A percentile compares a stretch with the other conserved stretches of the same genome.
phyloP scores from a whole-genome alignment of 1,284 basidiomycete species.

The Cystobasidium sp. region DNA sequence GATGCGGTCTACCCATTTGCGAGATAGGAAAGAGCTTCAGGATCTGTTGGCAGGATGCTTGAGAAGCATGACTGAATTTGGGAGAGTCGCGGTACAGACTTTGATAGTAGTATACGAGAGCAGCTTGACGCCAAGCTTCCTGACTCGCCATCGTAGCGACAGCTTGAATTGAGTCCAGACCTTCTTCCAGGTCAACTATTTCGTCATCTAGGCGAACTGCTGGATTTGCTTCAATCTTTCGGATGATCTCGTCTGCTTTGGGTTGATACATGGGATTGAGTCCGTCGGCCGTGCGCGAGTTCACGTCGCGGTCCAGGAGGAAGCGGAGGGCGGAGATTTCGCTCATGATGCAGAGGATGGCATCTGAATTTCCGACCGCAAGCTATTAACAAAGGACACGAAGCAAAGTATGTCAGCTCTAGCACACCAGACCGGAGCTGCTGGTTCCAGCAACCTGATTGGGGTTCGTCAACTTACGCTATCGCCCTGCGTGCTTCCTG shows the following conservation, averaged over 20 bases:
- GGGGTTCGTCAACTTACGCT: not conserved
- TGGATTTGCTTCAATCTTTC: slow-evolving; percentile 5
- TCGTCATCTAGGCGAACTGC: slow-evolving; percentile 6
- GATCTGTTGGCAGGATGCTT: slow-evolving; percentile 3
- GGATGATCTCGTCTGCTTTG: slow-evolving; percentile 12
- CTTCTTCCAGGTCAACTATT: slow-evolving; percentile 6
- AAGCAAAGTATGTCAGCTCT: no score
- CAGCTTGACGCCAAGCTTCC: slow-evolving; percentile 26
- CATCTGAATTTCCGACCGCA: slow-evolving; percentile 7
- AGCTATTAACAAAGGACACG: not conserved
- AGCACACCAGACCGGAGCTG: not conserved
- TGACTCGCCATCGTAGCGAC: slow-evolving; percentile 17
- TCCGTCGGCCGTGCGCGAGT: not conserved
- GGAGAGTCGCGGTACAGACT: not conserved
- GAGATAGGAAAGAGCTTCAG: not conserved
- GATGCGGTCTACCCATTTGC: slow-evolving; percentile 1
- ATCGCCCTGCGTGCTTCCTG: not conserved
- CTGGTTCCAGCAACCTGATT: not conserved
- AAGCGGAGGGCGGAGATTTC: slow-evolving; percentile 20
- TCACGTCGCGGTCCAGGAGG: slow-evolving; percentile 20
- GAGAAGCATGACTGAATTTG: not conserved
- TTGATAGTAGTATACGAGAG: slow-evolving; percentile 29
- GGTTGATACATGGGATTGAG: slow-evolving; percentile 18
- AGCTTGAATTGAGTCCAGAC: slow-evolving; percentile 12
- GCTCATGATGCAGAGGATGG: slow-evolving; percentile 4